Conservation (phyloP, 371 early-diverging fungal genomes). For the Parasitella parasitica region DNA sequence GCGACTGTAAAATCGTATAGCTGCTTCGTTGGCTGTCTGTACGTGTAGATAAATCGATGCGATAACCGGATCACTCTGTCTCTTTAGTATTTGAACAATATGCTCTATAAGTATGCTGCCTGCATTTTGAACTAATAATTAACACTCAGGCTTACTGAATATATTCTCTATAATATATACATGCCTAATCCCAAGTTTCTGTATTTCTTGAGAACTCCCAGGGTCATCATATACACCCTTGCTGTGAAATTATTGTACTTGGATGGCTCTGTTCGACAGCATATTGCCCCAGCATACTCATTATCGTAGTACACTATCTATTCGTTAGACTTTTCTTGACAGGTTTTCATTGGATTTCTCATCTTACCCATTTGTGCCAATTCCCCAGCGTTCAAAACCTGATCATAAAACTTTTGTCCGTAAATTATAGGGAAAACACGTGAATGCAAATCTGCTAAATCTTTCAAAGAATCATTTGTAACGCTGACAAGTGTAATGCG, state of each 20-base stretch:
- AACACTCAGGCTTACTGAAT: too few relatives aligned
- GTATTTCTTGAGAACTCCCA: conserved; percentile 17
- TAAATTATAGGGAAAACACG: conserved; percentile 23
- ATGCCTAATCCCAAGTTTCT: conserved; percentile 26
- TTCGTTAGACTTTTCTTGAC: background rate
- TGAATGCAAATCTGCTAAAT: conserved; percentile 15
- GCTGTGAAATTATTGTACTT: conserved; percentile 14
- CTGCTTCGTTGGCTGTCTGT: conserved; percentile 20
- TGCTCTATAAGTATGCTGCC: conserved; percentile 18
- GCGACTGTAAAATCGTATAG: conserved; percentile 22
- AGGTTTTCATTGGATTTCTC: too few relatives aligned
- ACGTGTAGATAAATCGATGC: conserved; percentile 27
- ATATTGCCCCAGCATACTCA: conserved; percentile 24
- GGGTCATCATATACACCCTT: conserved; percentile 27
- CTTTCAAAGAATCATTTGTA: conserved; percentile 10
- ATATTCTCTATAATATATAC: too few relatives aligned
- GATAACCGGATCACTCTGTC: conserved; percentile 9
- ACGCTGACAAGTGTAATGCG: conserved; percentile 19
- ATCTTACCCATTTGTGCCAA: conserved; percentile 19
- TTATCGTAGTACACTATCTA: conserved; percentile 18
- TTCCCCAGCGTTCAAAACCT: conserved; percentile 22
- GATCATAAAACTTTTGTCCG: conserved; percentile 20
- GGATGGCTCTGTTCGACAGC: conserved; percentile 19
- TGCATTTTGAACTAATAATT: background rate
- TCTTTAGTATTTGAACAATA: conserved; percentile 11